Evolutionary conservation across 2,329 filamentous ascomycete species (phyloP), one percentile per base, ranked within the genome.

Genomic region (Fusarium buxicola): DNA sequence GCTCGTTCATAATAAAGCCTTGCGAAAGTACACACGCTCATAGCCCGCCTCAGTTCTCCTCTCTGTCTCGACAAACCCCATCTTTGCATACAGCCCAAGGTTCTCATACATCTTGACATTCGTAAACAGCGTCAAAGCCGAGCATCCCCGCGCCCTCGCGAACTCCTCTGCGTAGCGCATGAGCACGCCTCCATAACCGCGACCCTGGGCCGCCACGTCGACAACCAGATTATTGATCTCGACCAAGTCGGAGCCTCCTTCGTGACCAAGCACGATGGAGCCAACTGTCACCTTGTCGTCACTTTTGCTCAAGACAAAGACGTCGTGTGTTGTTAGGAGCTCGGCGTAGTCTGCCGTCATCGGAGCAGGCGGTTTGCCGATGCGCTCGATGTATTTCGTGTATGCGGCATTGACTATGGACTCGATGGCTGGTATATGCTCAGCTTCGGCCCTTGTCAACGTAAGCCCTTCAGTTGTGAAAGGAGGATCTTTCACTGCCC

Each of bases 61-160:
- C 8, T 46, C 75, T 3, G 58, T 71, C 55, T 78, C 74, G 0
- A 48, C n/a, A 16, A 76, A 78, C 0, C 76, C 76, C 69, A 74
- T 64, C 30, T 67, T 73, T 0, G 48, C 28, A 38, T 74, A 74
- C 9, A 74, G 30, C 0, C 18, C 56, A 10, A 74, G 30, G 25
- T 75, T 75, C 15, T 78, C 76, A 30, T 72, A 70, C 69, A 78
- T 77, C 43, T 68, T 73, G 8, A 74, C 71, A 30, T 74, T 78
- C 1, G 73, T 75, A 30, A 67, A 78, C 9, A 78, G 55, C n/a
- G 63, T 68, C 31, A 74, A 45, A 0, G 70, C 71, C 3, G 18
- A 56, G 1, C 65, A 60, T 0, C 66, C 60, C 3, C 59, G 69
- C 8, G 65, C 60, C 28, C 59, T 56, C 4, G 75, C 72, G 6